Percentiles rank a stretch among this genome's conserved stretches.
phyloP scores from a whole-genome alignment of 768 basidiomycete species.

The Clavulina sp. region DNA sequence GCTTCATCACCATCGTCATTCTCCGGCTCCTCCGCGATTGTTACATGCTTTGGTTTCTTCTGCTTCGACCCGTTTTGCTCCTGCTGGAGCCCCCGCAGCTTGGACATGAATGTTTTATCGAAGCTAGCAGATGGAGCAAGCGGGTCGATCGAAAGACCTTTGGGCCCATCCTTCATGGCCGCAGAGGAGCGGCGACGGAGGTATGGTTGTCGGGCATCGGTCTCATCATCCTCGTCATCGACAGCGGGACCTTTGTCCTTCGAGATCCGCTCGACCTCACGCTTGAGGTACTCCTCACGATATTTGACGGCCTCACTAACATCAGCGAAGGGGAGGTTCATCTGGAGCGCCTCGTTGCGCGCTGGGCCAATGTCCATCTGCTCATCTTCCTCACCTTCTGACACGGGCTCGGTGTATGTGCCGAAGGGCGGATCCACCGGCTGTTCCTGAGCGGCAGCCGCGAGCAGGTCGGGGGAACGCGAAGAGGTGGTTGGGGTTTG shows the following conservation, averaged over 20 bases:
- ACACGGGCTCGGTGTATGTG: conserved; percentile 71
- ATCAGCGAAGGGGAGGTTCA: conserved; percentile 52
- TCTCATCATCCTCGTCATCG: conserved; percentile 13
- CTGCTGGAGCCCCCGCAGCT: conserved; percentile 30
- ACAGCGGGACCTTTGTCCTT: conserved; percentile 22
- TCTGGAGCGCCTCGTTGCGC: conserved; percentile 63
- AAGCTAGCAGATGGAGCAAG: conserved; percentile 69
- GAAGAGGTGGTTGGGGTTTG: conserved; percentile 16
- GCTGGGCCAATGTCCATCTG: conserved; percentile 48
- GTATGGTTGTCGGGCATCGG: conserved; percentile 25
- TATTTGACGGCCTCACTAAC: conserved; percentile 75
- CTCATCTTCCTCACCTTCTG: conserved; percentile 90
- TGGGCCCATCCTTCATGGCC: conserved; percentile 9
- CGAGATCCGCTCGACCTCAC: conserved; percentile 1
- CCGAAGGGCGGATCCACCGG: conserved; percentile 12
- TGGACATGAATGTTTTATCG: conserved; percentile 64
- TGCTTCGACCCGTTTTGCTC: conserved; percentile 14
- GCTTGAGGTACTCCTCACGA: conserved; percentile 53
- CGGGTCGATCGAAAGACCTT: conserved; percentile 58
- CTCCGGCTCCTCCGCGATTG: conserved; percentile 11
- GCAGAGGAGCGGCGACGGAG: conserved; percentile 13
- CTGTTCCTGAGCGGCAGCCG: conserved; percentile 24
- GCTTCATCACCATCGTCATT: conserved; percentile 19
- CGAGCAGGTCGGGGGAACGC: conserved; percentile 27
- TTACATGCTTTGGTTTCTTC: conserved; percentile 4